These are phyloP conservation scores for Rhodotorula sp. DNA, from an alignment of 1,284 basidiomycete genomes.

Conservation along the genomic window DNA sequence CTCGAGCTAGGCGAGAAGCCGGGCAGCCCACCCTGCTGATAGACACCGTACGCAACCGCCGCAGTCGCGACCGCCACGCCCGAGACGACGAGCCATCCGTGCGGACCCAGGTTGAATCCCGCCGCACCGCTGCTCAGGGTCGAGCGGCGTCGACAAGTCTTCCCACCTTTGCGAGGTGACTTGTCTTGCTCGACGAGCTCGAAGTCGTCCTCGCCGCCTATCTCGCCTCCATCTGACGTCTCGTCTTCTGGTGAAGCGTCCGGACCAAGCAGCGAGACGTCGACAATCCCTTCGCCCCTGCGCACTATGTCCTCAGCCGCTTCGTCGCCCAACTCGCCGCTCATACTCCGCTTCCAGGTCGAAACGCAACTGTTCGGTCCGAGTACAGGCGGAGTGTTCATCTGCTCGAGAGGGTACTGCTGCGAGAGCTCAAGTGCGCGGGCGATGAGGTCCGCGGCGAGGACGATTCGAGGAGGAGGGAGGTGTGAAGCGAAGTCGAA, in stretches of 20 bases:
- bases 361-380: constrained; percentile 43
- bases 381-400: constrained; percentile 40
- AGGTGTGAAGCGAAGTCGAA: neutral
- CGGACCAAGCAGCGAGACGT: constrained; percentile 1
- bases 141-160: too few relatives aligned
- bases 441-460: constrained; percentile 38
- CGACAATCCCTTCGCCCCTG: constrained; percentile 26
- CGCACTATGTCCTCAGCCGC: constrained; percentile 39
- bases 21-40: neutral
- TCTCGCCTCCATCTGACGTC: too few relatives aligned
- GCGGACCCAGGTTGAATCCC: constrained; percentile 25
- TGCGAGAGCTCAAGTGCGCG: constrained; percentile 35
- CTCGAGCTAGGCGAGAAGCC: neutral
- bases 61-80: constrained; percentile 25
- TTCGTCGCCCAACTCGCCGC: constrained; percentile 27
- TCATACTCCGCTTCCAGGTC: constrained; percentile 36
- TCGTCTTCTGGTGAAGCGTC: too few relatives aligned
- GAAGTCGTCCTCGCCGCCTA: constrained; percentile 10
- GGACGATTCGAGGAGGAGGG: constrained; percentile 6
- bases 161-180: neutral
- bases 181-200: constrained; percentile 11
- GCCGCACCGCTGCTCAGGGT: neutral
- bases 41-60: constrained; percentile 26
- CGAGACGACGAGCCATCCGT: constrained; percentile 28
- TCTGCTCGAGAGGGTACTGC: constrained; percentile 27